Base-by-base conservation (phyloP, 805 yeast genomes). In the Ascoidea tarda region DNA sequence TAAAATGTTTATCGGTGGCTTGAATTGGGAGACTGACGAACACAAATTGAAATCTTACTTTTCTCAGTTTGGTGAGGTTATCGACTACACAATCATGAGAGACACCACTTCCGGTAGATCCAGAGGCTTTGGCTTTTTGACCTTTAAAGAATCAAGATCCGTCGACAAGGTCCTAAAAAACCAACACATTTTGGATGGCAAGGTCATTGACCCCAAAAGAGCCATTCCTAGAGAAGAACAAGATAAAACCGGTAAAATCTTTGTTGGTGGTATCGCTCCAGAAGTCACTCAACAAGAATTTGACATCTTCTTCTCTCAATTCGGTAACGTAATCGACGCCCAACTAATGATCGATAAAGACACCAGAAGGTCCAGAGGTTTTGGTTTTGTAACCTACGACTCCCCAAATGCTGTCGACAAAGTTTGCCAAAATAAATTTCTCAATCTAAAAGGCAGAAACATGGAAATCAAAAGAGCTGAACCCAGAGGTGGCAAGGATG, bases 211-310 rank as follows among this genome's bases (percentile, higher is more conserved):
- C 66, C 98, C 99, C 46, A 91, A 91, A 67, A 79, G 98, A 62
- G 97, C 99, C 32, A 91, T 91, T 62, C 97, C 98, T 44, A 84
- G 87, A 66, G 97, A 91, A 65, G 97, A 91, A 67, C 99, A 91
- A 68, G 96, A 90, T 65, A 87, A 86, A 65, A 88, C 96, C 16
- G 96, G 97, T 60, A 91, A 91, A 71, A 90, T 91, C 59, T 91
- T 91, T 63, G 97, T 91, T 46, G 99, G 99, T 59, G 99, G 99
- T 59, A 85, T 91, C 55, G 90, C 95, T 52, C 87, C 95, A 21
- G 91, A 87, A 63, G 96, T 90, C 51, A 88, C 89, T 57, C 96
- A 95, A 60, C 78, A 78, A 58, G 97, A 90, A 58, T 93, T 91
- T 68, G 84, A 83, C 65, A 82, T 78, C 50, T 89, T 86, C 67